These are phyloP conservation scores for Saccharomyces hybrid DNA, from an alignment of 1,139 yeast genomes.

Conservation along the genomic window DNA sequence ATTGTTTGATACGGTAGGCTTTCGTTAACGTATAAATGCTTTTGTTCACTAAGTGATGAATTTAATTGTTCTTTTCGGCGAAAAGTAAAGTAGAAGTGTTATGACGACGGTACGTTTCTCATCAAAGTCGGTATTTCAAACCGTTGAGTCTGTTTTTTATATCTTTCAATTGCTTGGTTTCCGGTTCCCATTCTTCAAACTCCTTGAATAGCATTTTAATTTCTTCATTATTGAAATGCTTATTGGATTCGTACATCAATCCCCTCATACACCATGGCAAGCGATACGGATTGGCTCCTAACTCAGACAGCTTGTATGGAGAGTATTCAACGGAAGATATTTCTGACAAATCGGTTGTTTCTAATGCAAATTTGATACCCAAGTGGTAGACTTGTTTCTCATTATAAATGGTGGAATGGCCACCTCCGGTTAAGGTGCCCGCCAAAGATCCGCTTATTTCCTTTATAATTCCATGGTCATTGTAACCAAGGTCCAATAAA, in stretches of 20 bases:
- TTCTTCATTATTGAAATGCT: constrained; percentile 43
- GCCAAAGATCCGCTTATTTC: constrained; percentile 79
- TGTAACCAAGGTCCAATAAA: constrained; percentile 55
- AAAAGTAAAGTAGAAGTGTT: background rate
- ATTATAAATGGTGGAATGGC: constrained; percentile 84
- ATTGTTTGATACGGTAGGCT: background rate
- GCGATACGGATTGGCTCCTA: constrained; percentile 73
- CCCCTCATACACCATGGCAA: constrained; percentile 93
- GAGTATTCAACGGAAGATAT: constrained; percentile 45
- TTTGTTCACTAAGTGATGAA: background rate
- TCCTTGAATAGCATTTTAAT: constrained; percentile 55
- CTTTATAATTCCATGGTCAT: constrained; percentile 69
- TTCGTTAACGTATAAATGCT: background rate
- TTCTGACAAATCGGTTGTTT: constrained; percentile 55
- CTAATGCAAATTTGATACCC: constrained; percentile 66
- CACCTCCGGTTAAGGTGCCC: constrained; percentile 89
- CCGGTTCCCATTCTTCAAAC: constrained; percentile 83
- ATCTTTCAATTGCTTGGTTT: constrained; percentile 69
- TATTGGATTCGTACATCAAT: constrained; percentile 48
- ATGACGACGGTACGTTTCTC: background rate
- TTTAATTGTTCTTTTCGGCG: background rate
- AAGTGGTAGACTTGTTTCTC: constrained; percentile 78
- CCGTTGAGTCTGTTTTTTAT: constrained; percentile 80
- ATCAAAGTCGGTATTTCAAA: constrained; percentile 37
- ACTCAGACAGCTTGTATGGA: constrained; percentile 52